phyloP scores from a whole-genome alignment of 1,284 basidiomycete genomes.

The Apiotrichum gamsii region DNA sequence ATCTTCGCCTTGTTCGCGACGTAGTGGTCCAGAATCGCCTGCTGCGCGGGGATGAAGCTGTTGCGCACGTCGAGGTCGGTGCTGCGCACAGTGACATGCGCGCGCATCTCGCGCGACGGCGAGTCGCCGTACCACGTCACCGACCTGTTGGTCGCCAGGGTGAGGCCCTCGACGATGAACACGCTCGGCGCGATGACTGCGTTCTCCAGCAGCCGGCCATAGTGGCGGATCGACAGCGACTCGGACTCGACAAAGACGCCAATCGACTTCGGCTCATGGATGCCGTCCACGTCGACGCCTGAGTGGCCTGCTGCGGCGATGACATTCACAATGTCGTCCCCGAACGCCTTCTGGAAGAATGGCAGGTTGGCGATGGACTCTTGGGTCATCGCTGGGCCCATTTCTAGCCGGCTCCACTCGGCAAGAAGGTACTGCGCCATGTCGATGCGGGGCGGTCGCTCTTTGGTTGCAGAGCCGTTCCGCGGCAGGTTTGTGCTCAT shows the following conservation, averaged over 20 bases:
- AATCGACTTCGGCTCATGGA: neutral
- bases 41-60: constrained; percentile 21
- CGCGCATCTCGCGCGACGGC: constrained; percentile 12
- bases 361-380: constrained; percentile 22
- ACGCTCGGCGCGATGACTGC: constrained; percentile 17
- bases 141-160: constrained; percentile 9
- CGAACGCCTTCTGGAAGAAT: constrained; percentile 30
- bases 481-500: neutral
- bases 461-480: no score
- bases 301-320: constrained; percentile 2
- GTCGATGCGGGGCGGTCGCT: neutral
- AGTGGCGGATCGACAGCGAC: constrained; percentile 17
- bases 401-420: constrained; percentile 22
- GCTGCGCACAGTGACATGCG: constrained; percentile 18
- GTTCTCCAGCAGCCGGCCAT: constrained; percentile 23
- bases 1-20: constrained; percentile 7
- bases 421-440: constrained; percentile 21
- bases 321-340: constrained; percentile 9
- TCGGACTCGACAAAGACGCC: constrained; percentile 22
- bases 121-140: constrained; percentile 7
- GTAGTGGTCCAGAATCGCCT: constrained; percentile 11
- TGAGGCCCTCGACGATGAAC: constrained; percentile 15
- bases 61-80: constrained; percentile 21
- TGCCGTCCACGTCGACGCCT: no score
- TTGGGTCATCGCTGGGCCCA: constrained; percentile 21